phyloP scores from a whole-genome alignment of 1,139 yeast genomes.

The Pichia sp. region DNA sequence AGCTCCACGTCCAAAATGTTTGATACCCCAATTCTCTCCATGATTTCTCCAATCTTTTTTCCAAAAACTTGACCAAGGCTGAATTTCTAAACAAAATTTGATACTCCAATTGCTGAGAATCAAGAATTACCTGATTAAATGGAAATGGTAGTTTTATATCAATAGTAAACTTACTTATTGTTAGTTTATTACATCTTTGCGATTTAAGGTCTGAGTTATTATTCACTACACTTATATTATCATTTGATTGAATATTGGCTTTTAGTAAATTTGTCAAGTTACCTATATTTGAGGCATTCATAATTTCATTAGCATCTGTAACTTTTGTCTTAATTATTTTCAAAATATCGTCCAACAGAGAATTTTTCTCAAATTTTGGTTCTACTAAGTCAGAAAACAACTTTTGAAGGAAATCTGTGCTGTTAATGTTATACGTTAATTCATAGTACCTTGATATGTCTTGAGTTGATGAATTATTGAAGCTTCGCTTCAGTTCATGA shows the following conservation, averaged over 20 bases:
- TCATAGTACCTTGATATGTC: conserved; percentile 29
- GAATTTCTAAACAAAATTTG: conserved; percentile 75
- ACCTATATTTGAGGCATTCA: conserved; percentile 36
- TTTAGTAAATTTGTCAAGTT: conserved; percentile 36
- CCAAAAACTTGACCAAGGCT: conserved; percentile 55
- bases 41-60: conserved; percentile 51
- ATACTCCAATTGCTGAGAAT: conserved; percentile 68
- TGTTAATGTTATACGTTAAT: conserved; percentile 13
- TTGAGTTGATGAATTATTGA: conserved; percentile 33
- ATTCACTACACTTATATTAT: conserved; percentile 11
- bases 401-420: conserved; percentile 6
- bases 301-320: conserved; percentile 51
- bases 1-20: conserved; percentile 55
- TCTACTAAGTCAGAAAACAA: conserved; percentile 18
- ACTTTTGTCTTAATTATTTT: conserved; percentile 60
- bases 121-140: conserved; percentile 62
- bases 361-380: conserved; percentile 15
- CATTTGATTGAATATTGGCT: conserved; percentile 33
- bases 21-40: conserved; percentile 73
- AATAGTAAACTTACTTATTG: conserved; percentile 55
- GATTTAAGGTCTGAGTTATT: not conserved
- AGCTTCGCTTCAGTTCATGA: conserved; percentile 36
- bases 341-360: conserved; percentile 42
- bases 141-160: conserved; percentile 81
- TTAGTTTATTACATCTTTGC: conserved; percentile 27